Base-by-base conservation (phyloP, 2,329 filamentous ascomycete genomes). In the Eutypella sp. region DNA sequence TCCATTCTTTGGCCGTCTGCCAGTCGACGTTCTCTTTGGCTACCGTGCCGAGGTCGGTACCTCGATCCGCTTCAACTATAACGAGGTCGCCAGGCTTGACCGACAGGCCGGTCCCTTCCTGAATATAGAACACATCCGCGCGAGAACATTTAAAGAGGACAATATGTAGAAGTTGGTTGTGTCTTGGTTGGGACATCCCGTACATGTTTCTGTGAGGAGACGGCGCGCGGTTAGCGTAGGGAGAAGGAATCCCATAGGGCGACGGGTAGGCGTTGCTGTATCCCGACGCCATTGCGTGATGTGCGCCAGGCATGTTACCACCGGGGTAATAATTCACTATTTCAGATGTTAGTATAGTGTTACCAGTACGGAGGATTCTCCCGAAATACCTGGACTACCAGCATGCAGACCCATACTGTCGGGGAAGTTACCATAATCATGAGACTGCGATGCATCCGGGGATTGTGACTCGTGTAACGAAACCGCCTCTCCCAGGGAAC, bases 121-220 rank as follows among this genome's bases (percentile, higher is more conserved):
- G 91, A 27, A 96, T 89, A 67, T 96, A 97, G 66, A 96, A 99
- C 9, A 97, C 89, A 61, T 97, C 93, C 31, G 92, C 91, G 50
- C 93, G 81, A 29, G 89, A 89, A 64, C 91, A 96, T 67, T 99
- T 99, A 79, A 99, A 99, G 6, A 92, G 82, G 15, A 99, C 92
- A 44, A 99, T 85, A 64, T 92, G 92, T 8, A 95, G 75, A 7
- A 84, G 74, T 62, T 89, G 85, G 53, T 81, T 85, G 56, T 80
- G 77, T 41, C 78, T 78, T 31, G 76, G 79, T 58, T 80, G 82
- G 25, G 73, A 70, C 61, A 83, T 74, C 41, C 74, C 75, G 56
- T 84, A 85, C 61, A 82, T 74, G 57, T 69, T 76, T 41, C 81
- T 75, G 58, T 83, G 81, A 6, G 82, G 81, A 13, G 82, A 85